Conservation (phyloP, 2,329 filamentous ascomycete genomes). For the Alternaria sp. region DNA sequence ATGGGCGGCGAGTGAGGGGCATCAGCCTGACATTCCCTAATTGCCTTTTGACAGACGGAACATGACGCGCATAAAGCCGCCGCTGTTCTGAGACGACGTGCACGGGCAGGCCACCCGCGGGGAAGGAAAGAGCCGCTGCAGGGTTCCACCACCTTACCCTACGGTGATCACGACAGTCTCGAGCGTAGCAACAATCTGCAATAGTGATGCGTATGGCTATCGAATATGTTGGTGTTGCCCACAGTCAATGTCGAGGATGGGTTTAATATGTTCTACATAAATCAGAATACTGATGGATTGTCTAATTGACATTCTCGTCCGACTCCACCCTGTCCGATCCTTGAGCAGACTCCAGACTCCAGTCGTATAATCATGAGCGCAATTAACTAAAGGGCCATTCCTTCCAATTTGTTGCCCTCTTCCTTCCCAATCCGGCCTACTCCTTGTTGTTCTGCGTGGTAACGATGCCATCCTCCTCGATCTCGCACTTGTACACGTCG, state of each 20-base stretch:
- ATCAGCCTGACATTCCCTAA: not conserved
- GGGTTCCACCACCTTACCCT: slow-evolving; percentile 2
- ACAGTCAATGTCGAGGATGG: not conserved
- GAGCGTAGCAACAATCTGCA: not conserved
- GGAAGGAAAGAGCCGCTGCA: slow-evolving; percentile 23
- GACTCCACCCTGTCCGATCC: not conserved
- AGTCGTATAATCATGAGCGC: not conserved
- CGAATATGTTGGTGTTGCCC: not conserved
- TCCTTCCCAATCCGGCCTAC: not conserved
- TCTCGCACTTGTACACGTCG: slow-evolving; percentile 64
- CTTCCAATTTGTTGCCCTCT: not conserved
- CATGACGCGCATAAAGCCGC: slow-evolving; percentile 28
- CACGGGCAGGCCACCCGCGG: slow-evolving; percentile 27
- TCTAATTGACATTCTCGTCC: not conserved
- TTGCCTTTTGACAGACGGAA: not conserved
- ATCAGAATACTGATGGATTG: not conserved
- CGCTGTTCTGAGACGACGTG: slow-evolving; percentile 31
- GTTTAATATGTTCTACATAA: not conserved
- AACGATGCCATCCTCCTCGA: slow-evolving; percentile 80
- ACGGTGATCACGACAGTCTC: not conserved
- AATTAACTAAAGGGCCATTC: not conserved
- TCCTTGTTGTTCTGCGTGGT: slow-evolving; percentile 43
- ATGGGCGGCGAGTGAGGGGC: not conserved
- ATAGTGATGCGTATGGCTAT: not conserved
- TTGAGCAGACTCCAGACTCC: not conserved